A percentile compares a stretch with the other conserved stretches of the same genome.
Conservation (phyloP, 2,329 filamentous ascomycete species). For the Blastomyces emzantsi region DNA sequence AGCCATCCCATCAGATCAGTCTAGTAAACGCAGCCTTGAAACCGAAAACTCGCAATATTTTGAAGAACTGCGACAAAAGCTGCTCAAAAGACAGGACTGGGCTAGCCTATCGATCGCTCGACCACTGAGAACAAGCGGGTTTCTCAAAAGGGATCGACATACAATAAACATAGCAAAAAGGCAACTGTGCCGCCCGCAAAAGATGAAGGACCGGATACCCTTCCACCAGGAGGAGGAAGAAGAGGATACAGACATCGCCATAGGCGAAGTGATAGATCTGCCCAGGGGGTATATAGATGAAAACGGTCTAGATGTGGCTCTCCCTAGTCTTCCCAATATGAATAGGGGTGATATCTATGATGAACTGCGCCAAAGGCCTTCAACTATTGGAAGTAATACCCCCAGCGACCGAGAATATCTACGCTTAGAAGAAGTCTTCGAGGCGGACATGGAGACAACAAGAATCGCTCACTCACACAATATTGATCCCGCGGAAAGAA, state of each 20-base stretch:
- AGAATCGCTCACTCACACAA: not conserved
- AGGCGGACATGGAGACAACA: not conserved
- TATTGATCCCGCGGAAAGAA: no score
- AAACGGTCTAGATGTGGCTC: not conserved
- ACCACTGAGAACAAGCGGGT: slow-evolving; percentile 21
- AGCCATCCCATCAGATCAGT: not conserved
- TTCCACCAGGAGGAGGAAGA: slow-evolving; percentile 9
- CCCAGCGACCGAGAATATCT: not conserved
- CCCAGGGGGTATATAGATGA: not conserved
- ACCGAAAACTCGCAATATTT: slow-evolving; percentile 13
- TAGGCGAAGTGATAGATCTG: not conserved
- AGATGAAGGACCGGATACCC: not conserved
- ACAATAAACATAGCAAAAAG: slow-evolving; percentile 21
- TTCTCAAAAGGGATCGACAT: not conserved
- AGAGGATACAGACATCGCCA: slow-evolving; percentile 11
- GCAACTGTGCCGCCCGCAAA: slow-evolving; percentile 15
- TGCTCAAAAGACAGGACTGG: slow-evolving; percentile 33
- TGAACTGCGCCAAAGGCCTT: not conserved
- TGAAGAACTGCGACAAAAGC: slow-evolving; percentile 24
- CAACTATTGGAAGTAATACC: not conserved
- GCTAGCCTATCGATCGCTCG: slow-evolving; percentile 27
- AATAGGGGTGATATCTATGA: not conserved
- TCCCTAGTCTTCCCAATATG: not conserved
- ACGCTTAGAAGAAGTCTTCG: not conserved
- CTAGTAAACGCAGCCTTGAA: not conserved